Percentiles rank a stretch among this genome's conserved stretches.
Conservation (phyloP, 2,329 filamentous ascomycete species). For the Beauveria brongniartii region DNA sequence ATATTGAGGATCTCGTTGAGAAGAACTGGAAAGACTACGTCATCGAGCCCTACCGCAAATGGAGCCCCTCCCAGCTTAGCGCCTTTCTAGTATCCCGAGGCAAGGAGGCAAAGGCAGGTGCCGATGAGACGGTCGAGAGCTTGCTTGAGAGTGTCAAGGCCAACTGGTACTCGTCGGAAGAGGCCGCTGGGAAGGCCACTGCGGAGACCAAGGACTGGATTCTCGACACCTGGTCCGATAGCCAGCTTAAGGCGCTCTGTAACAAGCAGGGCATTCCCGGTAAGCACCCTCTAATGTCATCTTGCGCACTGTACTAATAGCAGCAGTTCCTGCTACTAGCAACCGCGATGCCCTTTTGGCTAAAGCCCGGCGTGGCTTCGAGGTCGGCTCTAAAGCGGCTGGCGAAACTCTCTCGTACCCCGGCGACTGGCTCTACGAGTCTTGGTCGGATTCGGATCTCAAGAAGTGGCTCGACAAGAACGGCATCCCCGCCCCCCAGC, state of each 20-base stretch:
- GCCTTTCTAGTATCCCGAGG: slow-evolving; percentile 65
- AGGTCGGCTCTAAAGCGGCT: slow-evolving; percentile 61
- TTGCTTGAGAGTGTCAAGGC: slow-evolving; percentile 62
- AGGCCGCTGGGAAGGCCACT: slow-evolving; percentile 66
- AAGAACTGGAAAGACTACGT: slow-evolving; percentile 80
- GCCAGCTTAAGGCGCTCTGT: slow-evolving; percentile 85
- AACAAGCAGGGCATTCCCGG: slow-evolving; percentile 78
- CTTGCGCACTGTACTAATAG: neutral
- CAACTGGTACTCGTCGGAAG: slow-evolving; percentile 72
- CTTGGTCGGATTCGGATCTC: slow-evolving; percentile 87
- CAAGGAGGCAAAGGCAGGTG: slow-evolving; percentile 57
- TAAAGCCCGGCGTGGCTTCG: slow-evolving; percentile 73
- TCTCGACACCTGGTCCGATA: slow-evolving; percentile 91
- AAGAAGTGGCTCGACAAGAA: slow-evolving; percentile 90
- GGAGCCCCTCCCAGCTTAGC: slow-evolving; percentile 62
- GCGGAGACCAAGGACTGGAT: slow-evolving; percentile 78
- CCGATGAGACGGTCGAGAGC: slow-evolving; percentile 60
- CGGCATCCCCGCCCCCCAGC: slow-evolving; percentile 80
- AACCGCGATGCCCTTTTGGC: slow-evolving; percentile 75
- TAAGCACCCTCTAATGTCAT: slow-evolving; percentile 21
- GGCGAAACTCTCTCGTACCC: slow-evolving; percentile 81
- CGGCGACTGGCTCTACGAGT: slow-evolving; percentile 86
- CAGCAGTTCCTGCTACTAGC: slow-evolving; percentile 68
- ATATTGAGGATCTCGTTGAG: slow-evolving; percentile 85
- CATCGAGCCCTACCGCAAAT: slow-evolving; percentile 65